Percentiles rank a stretch among this genome's conserved stretches.
Evolutionary conservation across 169 alveolate species (phyloP).

Genomic region (Amoebophrya sp.): DNA sequence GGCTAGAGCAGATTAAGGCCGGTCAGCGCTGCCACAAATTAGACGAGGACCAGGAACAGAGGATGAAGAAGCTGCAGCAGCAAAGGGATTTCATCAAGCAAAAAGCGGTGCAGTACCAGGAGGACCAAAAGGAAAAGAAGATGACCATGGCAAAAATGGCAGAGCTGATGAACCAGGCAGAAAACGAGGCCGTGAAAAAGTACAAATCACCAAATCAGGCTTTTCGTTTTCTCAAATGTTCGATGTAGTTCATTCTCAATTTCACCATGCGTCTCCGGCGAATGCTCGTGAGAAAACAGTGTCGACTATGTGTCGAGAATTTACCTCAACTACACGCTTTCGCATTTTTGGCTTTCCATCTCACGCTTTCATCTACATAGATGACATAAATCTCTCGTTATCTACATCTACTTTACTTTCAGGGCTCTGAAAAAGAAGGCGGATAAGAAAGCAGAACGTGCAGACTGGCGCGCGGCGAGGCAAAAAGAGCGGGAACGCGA

Average conservation of each 20-base stretch:
- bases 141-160: slow-evolving; percentile 26
- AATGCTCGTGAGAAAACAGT: too few relatives aligned
- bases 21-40: slow-evolving; percentile 28
- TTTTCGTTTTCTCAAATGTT: too few relatives aligned
- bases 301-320: too few relatives aligned
- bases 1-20: slow-evolving; percentile 35
- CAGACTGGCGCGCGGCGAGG: not conserved
- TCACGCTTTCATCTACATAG: too few relatives aligned
- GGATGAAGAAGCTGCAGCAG: slow-evolving; percentile 26
- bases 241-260: too few relatives aligned
- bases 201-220: too few relatives aligned
- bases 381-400: too few relatives aligned
- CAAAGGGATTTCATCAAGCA: slow-evolving; percentile 16
- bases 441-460: not conserved
- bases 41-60: slow-evolving; percentile 30
- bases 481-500: not conserved
- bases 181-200: slow-evolving; percentile 18
- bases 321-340: too few relatives aligned
- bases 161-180: not conserved
- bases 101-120: slow-evolving; percentile 29
- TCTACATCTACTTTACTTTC: too few relatives aligned
- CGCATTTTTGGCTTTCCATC: too few relatives aligned
- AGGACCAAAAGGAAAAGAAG: not conserved
- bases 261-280: too few relatives aligned
- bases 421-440: slow-evolving; percentile 14